Percentiles rank a stretch among this genome's conserved stretches.
These are phyloP conservation scores for Staphylotrichum longicolle DNA, from an alignment of 495 filamentous ascomycete species.

Conservation along the genomic window DNA sequence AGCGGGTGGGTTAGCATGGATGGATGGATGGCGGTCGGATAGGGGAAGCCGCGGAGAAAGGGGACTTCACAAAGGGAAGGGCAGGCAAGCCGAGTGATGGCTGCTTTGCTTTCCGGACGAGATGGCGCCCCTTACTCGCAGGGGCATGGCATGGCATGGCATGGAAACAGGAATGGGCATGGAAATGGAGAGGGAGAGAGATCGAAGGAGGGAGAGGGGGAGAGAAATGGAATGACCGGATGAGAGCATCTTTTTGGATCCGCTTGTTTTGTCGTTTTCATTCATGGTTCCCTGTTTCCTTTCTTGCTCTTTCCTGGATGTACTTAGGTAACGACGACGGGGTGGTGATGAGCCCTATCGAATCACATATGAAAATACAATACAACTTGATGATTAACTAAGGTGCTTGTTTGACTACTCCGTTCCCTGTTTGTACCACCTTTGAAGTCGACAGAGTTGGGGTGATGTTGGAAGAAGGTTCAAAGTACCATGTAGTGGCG, in stretches of 20 bases:
- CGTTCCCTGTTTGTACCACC: too few species aligned
- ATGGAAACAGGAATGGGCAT: neutral
- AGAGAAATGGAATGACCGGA: conserved; percentile 10
- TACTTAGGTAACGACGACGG: conserved; percentile 5
- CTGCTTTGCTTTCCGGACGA: neutral
- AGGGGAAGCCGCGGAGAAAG: neutral
- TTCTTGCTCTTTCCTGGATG: neutral
- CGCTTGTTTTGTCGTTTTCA: conserved; percentile 8
- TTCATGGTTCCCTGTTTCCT: conserved; percentile 9
- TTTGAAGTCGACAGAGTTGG: too few species aligned
- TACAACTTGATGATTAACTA: neutral
- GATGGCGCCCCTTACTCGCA: neutral
- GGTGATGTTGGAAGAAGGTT: too few species aligned
- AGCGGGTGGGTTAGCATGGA: conserved; percentile 14
- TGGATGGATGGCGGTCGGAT: conserved; percentile 3
- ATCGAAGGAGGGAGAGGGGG: neutral
- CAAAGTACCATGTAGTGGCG: too few species aligned
- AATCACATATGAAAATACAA: conserved; percentile 9
- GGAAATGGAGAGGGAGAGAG: too few species aligned
- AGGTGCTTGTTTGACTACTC: too few species aligned
- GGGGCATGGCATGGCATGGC: neutral
- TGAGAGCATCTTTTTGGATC: conserved; percentile 9
- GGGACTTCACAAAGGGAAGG: too few species aligned
- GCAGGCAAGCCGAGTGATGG: neutral
- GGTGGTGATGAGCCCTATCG: neutral